phyloP scores from a whole-genome alignment of 148 eudicot genomes.

The Cornus controversa region DNA sequence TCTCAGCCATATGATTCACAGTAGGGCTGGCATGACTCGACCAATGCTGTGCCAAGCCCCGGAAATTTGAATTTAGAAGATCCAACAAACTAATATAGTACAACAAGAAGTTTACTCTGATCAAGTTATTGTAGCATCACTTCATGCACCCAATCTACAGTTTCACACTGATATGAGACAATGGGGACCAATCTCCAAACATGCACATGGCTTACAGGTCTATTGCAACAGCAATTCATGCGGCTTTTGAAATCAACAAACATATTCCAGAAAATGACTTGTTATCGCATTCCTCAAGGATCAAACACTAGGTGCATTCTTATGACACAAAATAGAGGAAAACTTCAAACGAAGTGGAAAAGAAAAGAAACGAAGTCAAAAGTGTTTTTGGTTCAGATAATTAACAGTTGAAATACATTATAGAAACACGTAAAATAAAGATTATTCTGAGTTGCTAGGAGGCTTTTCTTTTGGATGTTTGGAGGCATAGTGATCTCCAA shows the following conservation, averaged over 20 bases:
- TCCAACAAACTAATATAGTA: too few species aligned
- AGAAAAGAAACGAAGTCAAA: too few species aligned
- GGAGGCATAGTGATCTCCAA: conserved; percentile 70
- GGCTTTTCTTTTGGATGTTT: conserved; percentile 89
- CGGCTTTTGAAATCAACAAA: not conserved
- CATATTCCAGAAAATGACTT: not conserved
- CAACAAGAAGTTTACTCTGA: too few species aligned
- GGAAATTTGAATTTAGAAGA: too few species aligned
- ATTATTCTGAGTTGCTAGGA: conserved; percentile 70
- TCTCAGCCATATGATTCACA: too few species aligned
- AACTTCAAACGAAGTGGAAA: not conserved
- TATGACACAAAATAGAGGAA: not conserved
- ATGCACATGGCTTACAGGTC: not conserved
- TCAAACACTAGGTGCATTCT: not conserved
- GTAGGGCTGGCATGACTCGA: too few species aligned
- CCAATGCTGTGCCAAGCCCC: too few species aligned
- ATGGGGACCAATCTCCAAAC: too few species aligned
- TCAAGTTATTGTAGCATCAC: too few species aligned
- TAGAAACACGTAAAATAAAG: conserved; percentile 1
- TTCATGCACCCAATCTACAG: not conserved
- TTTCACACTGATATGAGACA: too few species aligned
- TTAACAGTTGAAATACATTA: not conserved
- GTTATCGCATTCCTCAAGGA: not conserved
- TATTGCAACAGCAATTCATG: not conserved
- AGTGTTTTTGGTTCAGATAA: not conserved